Evolutionary conservation across 495 filamentous ascomycete genomes (phyloP), one percentile per base, ranked within the genome.

Genomic region (Penicillium desertorum): DNA sequence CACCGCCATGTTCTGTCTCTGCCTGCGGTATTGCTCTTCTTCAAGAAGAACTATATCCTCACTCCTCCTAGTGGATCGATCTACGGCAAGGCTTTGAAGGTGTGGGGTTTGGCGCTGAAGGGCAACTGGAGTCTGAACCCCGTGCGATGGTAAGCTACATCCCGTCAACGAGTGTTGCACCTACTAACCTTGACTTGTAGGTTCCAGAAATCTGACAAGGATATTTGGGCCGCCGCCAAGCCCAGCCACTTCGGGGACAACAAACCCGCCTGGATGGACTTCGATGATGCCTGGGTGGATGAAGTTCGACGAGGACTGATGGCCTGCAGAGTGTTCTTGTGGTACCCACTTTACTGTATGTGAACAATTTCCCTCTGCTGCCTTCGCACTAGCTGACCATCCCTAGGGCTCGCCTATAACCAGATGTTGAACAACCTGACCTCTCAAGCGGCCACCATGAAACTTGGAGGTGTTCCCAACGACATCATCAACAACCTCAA

Each of bases 401-500:
- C 0, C 17, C 0, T 32, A 73, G 68, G 83, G 77, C 76, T 90
- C 45, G 73, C 80, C 16, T 83, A 84, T 62, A 79, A 80, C 55
- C 80, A 84, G 62, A 79, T 74, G 66, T 76, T 76, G 64, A 87
- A 86, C 78, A 92, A 90, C 72, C 72, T 92, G n/a, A 84, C 82
- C 36, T 88, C 86, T 10, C 88, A 90, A 69, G 89, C 89, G 3
- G 83, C 83, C 7, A 85, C 82, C 7, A 88, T 93, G 87, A 61
- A 75, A 8, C 79, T 90, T 12, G 79, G 81, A 46, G 86, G 87
- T 12, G 81, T 90, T 0, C 90, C 90, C 50, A 90, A 92, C 72
- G 90, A 94, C 64, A 79, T 92, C 25, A 76, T 92, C 62, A 82
- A 81, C 61, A 94, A 92, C 67, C 80, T 94, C 29, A 85, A 92